These are phyloP conservation scores for Dittrichia graveolens DNA, from an alignment of 129 eudicot genomes.

Conservation along the genomic window DNA sequence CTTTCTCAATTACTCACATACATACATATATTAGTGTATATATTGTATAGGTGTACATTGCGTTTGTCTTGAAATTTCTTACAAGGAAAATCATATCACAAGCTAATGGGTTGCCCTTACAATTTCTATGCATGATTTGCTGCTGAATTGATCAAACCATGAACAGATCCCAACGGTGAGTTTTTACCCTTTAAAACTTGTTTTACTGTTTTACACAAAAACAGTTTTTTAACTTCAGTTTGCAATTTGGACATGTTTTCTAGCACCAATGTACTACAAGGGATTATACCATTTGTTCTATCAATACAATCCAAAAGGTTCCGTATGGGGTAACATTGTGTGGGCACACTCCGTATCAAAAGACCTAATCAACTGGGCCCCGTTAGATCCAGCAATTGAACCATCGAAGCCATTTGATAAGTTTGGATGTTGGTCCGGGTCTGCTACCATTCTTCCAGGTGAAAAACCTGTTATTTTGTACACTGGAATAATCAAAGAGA, in stretches of 20 bases:
- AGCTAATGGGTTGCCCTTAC: slow-evolving; percentile 10
- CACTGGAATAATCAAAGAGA: slow-evolving; percentile 41
- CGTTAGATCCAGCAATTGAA: slow-evolving; percentile 50
- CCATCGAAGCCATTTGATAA: slow-evolving; percentile 66
- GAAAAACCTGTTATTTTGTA: slow-evolving; percentile 49
- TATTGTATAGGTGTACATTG: background rate
- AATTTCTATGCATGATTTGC: slow-evolving; percentile 30
- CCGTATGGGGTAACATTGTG: slow-evolving; percentile 72
- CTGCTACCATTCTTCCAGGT: slow-evolving; percentile 53
- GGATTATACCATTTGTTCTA: slow-evolving; percentile 77
- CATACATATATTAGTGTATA: background rate
- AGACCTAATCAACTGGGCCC: slow-evolving; percentile 72
- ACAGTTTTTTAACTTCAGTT: background rate
- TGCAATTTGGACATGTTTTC: slow-evolving; percentile 6
- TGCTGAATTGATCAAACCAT: slow-evolving; percentile 17
- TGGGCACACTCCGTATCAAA: slow-evolving; percentile 82
- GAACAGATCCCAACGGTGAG: slow-evolving; percentile 80
- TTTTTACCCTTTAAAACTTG: background rate
- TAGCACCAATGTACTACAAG: slow-evolving; percentile 79
- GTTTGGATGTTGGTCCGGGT: slow-evolving; percentile 66
- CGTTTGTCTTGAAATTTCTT: background rate
- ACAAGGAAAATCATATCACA: background rate
- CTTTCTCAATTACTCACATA: too few relatives aligned
- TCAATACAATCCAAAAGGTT: slow-evolving; percentile 74
- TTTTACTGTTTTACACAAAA: background rate